Evolutionary conservation across 345 rosid genomes (phyloP).

Genomic region (Dipteronia sinensis): DNA sequence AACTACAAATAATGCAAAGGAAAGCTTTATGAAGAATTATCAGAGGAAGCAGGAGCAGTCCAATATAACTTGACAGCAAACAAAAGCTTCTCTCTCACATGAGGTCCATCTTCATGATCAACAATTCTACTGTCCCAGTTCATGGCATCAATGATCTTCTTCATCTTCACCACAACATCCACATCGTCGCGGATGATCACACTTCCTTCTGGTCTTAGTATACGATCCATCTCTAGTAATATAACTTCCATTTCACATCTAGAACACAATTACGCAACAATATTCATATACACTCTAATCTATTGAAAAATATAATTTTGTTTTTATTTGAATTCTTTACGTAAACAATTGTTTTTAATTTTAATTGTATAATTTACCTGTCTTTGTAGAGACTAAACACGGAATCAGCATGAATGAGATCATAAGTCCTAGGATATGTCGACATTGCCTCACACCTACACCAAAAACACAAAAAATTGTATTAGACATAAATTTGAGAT

Average conservation of each 20-base stretch:
- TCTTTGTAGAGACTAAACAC: constrained; percentile 56
- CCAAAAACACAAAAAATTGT: background rate
- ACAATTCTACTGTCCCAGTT: constrained; percentile 52
- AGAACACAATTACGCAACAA: background rate
- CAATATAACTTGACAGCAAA: constrained; percentile 58
- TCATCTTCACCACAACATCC: constrained; percentile 53
- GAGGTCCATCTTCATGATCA: constrained; percentile 75
- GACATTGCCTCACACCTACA: constrained; percentile 82
- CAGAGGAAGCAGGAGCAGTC: constrained; percentile 41
- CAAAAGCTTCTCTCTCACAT: constrained; percentile 54
- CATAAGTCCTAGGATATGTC: constrained; percentile 71
- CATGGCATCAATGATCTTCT: constrained; percentile 49
- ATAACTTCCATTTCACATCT: constrained; percentile 62
- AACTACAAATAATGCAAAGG: background rate
- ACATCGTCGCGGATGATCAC: constrained; percentile 62
- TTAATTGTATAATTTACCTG: constrained; percentile 30
- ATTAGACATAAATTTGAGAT: too few species aligned
- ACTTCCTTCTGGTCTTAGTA: constrained; percentile 68
- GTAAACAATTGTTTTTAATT: background rate
- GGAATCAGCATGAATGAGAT: constrained; percentile 63
- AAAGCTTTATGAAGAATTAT: constrained; percentile 15
- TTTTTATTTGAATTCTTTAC: background rate
- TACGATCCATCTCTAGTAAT: constrained; percentile 64
- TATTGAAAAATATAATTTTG: too few species aligned
- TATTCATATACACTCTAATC: too few species aligned